Percentiles rank a stretch among this genome's conserved stretches.
Conservation (phyloP, 2,329 filamentous ascomycete genomes). For the Ascochyta lentis region DNA sequence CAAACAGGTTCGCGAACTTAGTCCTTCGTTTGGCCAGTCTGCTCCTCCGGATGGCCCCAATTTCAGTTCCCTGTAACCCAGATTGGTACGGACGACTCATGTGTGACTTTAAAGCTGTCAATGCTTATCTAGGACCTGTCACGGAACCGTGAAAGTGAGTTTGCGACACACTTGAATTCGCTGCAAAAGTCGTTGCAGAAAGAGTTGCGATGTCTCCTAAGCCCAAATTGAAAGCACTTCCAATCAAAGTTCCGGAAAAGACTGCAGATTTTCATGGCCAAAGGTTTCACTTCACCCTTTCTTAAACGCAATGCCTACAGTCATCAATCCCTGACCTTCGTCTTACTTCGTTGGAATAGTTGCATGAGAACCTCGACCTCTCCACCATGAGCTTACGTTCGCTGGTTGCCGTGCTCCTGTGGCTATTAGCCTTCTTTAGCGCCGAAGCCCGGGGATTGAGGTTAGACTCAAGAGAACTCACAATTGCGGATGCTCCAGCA, state of each 20-base stretch:
- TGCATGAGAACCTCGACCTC: background rate
- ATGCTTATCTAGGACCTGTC: background rate
- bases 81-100: background rate
- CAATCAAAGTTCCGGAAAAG: slow-evolving; percentile 1
- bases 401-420: slow-evolving; percentile 11
- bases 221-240: background rate
- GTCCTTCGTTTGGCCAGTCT: background rate
- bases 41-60: background rate
- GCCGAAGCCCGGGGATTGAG: background rate
- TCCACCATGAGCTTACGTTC: slow-evolving; percentile 10
- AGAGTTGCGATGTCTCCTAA: background rate
- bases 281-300: background rate
- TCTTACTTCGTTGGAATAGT: background rate
- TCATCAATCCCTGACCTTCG: background rate
- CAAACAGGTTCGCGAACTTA: background rate
- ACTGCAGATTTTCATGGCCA: background rate
- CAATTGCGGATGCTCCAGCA: slow-evolving; percentile 19
- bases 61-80: background rate
- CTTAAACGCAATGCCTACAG: background rate
- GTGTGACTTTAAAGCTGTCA: background rate
- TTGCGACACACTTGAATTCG: background rate
- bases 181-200: background rate
- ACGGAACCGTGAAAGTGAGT: background rate
- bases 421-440: slow-evolving; percentile 4
- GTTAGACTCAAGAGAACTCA: slow-evolving; percentile 10